A percentile compares a stretch with the other conserved stretches of the same genome.
These are phyloP conservation scores for Xylaria sp. DNA, from an alignment of 2,329 filamentous ascomycete genomes.

Conservation along the genomic window DNA sequence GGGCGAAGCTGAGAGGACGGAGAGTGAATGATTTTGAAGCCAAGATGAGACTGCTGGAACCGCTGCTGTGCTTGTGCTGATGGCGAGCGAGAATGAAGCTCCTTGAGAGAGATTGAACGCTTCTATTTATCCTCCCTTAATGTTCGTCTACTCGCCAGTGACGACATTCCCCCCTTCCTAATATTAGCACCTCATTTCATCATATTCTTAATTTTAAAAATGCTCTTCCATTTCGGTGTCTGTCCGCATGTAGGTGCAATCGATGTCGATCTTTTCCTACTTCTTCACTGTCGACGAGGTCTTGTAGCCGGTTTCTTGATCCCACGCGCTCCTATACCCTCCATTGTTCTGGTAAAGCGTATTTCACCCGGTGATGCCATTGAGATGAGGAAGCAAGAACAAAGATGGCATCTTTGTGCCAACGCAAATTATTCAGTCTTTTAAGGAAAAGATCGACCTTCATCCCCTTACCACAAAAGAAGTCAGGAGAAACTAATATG, in stretches of 20 bases:
- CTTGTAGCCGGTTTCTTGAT: neutral
- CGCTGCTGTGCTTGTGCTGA: conserved; percentile 27
- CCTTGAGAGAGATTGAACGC: conserved; percentile 4
- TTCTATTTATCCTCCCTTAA: conserved; percentile 36
- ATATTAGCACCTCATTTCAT: neutral
- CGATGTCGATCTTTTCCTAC: conserved; percentile 28
- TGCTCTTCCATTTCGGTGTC: conserved; percentile 1
- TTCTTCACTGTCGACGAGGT: conserved; percentile 16
- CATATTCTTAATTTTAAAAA: conserved; percentile 18
- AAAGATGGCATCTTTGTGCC: neutral
- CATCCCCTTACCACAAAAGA: neutral
- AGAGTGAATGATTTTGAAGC: conserved; percentile 10
- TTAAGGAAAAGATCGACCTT: conserved; percentile 23
- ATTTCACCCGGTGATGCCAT: conserved; percentile 20
- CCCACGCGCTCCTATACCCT: conserved; percentile 26
- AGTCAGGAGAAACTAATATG: conserved; percentile 2
- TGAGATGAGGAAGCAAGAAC: conserved; percentile 4
- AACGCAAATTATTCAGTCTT: neutral
- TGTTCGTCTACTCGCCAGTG: neutral
- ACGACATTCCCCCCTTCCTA: neutral
- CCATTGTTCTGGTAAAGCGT: conserved; percentile 14
- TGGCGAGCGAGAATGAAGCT: conserved; percentile 14
- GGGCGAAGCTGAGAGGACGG: conserved; percentile 14
- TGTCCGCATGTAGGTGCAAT: conserved; percentile 8
- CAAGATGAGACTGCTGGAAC: conserved; percentile 23